phyloP scores from a whole-genome alignment of 169 alveolate genomes.

The Miamiensis avidus region DNA sequence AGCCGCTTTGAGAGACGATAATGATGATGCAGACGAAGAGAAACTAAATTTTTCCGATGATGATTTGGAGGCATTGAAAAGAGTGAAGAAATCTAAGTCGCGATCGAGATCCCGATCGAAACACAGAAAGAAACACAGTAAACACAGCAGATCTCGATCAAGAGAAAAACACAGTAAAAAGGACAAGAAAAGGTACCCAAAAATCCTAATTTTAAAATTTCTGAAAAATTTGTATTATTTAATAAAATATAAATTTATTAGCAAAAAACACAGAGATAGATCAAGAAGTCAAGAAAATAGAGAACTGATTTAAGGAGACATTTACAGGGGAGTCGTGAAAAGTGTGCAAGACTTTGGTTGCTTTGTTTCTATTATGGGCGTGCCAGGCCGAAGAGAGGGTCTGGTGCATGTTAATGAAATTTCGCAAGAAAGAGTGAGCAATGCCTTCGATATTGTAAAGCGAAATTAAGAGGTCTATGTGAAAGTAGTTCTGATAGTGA shows the following conservation, averaged over 20 bases:
- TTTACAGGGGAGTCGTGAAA: slow-evolving; percentile 68
- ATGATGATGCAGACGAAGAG: background rate
- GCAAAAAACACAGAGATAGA: too few species aligned
- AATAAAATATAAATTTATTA: too few species aligned
- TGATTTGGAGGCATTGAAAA: slow-evolving; percentile 11
- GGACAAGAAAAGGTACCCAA: background rate
- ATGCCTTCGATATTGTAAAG: slow-evolving; percentile 60
- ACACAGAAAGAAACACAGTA: background rate
- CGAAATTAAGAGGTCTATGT: slow-evolving; percentile 73
- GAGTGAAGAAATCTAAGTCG: background rate
- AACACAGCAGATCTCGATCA: background rate
- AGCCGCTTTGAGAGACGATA: background rate
- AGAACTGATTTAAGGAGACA: slow-evolving; percentile 34
- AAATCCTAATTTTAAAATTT: too few species aligned
- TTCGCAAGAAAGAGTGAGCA: slow-evolving; percentile 49
- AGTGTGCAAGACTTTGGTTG: slow-evolving; percentile 75
- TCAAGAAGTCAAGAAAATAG: slow-evolving; percentile 2
- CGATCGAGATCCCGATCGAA: slow-evolving; percentile 31
- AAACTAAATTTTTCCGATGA: too few species aligned
- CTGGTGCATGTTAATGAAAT: slow-evolving; percentile 69
- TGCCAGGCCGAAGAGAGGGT: slow-evolving; percentile 58
- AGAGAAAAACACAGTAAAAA: slow-evolving; percentile 17
- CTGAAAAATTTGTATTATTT: too few species aligned
- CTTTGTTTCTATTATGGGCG: slow-evolving; percentile 51
- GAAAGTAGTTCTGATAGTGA: slow-evolving; percentile 62